Evolutionary conservation across 805 yeast species (phyloP).

Genomic region (Suhomyces xylopsoci): DNA sequence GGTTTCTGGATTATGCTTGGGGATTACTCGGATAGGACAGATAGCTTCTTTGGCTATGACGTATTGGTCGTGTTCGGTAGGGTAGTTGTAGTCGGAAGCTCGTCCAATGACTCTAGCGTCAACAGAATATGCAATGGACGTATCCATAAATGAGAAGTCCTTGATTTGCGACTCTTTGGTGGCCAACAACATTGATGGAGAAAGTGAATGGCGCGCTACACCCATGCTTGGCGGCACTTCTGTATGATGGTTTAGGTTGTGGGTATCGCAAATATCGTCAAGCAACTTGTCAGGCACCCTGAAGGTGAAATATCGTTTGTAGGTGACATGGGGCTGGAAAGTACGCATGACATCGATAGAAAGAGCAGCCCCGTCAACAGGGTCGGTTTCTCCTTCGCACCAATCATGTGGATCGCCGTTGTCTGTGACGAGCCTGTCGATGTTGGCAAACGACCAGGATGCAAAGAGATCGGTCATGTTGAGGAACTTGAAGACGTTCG

Average conservation of each 20-base stretch:
- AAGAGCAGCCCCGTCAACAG: slow-evolving; percentile 34
- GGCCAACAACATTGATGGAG: slow-evolving; percentile 23
- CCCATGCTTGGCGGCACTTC: slow-evolving; percentile 40
- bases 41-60: slow-evolving; percentile 34
- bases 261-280: slow-evolving; percentile 39
- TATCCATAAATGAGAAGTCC: slow-evolving; percentile 36
- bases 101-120: slow-evolving; percentile 41
- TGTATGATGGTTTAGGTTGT: slow-evolving; percentile 32
- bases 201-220: slow-evolving; percentile 20
- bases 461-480: slow-evolving; percentile 45
- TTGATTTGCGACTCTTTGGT: slow-evolving; percentile 20
- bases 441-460: slow-evolving; percentile 43
- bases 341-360: slow-evolving; percentile 35
- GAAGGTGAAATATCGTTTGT: slow-evolving; percentile 42
- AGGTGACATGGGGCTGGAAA: slow-evolving; percentile 37
- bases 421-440: slow-evolving; percentile 33
- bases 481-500: slow-evolving; percentile 34
- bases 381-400: slow-evolving; percentile 46
- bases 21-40: slow-evolving; percentile 35
- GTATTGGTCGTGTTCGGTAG: slow-evolving; percentile 26
- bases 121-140: slow-evolving; percentile 33
- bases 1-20: slow-evolving; percentile 22
- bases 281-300: slow-evolving; percentile 39
- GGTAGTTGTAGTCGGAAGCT: slow-evolving; percentile 31
- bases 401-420: slow-evolving; percentile 33